These are phyloP conservation scores for Ascochyta viciae-villosae DNA, from an alignment of 2,329 filamentous ascomycete species.

Conservation along the genomic window DNA sequence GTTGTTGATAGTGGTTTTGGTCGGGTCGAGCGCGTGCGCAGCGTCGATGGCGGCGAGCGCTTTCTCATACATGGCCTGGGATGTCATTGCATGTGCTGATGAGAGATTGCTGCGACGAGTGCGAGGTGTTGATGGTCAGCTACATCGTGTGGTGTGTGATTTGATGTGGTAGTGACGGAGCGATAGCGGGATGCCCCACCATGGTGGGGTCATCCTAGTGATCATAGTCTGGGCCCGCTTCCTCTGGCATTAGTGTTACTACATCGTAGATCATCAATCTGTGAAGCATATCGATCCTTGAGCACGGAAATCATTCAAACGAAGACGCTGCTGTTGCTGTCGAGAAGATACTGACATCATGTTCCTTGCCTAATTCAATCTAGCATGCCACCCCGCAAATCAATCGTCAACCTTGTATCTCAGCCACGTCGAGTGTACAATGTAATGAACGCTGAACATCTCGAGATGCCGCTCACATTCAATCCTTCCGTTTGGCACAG, in stretches of 20 bases:
- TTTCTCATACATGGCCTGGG: constrained; percentile 38
- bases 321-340: no score
- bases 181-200: constrained; percentile 27
- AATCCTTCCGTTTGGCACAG: no score
- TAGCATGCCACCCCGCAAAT: no score
- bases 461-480: no score
- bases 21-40: constrained; percentile 74
- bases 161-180: constrained; percentile 9
- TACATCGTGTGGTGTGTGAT: constrained; percentile 23
- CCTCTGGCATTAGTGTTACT: not conserved
- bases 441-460: no score
- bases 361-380: no score
- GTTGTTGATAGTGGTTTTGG: constrained; percentile 55
- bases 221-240: not conserved
- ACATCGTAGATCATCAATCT: no score
- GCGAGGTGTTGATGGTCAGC: constrained; percentile 2
- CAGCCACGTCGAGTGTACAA: no score
- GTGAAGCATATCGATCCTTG: not conserved
- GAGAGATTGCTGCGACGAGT: no score
- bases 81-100: not conserved
- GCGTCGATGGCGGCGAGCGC: constrained; percentile 75
- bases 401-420: no score
- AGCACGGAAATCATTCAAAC: no score
- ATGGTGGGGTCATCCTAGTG: constrained; percentile 12
- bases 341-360: no score